A percentile compares a stretch with the other conserved stretches of the same genome.
Evolutionary conservation across 805 yeast genomes (phyloP).

Genomic region (Torulaspora quercuum): DNA sequence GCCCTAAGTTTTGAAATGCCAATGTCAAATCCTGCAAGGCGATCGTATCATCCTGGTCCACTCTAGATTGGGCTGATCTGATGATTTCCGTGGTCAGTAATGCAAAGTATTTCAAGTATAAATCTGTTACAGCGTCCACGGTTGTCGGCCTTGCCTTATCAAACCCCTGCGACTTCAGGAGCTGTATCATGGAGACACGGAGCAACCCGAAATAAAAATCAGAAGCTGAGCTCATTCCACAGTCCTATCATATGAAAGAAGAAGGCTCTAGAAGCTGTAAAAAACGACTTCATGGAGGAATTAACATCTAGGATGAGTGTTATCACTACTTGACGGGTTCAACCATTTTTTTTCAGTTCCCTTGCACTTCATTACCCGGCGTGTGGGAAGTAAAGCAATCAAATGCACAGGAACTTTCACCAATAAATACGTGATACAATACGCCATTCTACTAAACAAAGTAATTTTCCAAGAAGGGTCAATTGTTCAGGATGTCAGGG

Average conservation of each 20-base stretch:
- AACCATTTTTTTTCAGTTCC: too few relatives aligned
- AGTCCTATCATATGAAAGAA: not conserved
- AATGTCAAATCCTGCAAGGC: slow-evolving; percentile 61
- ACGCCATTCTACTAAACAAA: too few relatives aligned
- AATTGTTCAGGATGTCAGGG: slow-evolving; percentile 32
- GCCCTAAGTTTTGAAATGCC: slow-evolving; percentile 61
- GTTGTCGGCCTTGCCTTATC: slow-evolving; percentile 70
- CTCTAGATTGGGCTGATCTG: slow-evolving; percentile 47
- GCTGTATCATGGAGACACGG: slow-evolving; percentile 50
- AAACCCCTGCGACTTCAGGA: slow-evolving; percentile 76
- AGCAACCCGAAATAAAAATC: slow-evolving; percentile 48
- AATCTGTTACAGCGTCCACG: slow-evolving; percentile 72
- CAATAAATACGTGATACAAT: too few relatives aligned
- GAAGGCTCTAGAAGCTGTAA: not conserved
- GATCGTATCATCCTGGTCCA: slow-evolving; percentile 46
- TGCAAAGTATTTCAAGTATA: slow-evolving; percentile 61
- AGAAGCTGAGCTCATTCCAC: slow-evolving; percentile 26
- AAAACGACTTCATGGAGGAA: not conserved
- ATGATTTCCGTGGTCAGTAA: slow-evolving; percentile 50
- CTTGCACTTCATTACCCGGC: too few relatives aligned
- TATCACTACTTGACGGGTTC: too few relatives aligned
- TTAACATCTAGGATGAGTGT: too few relatives aligned
- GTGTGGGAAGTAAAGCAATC: too few relatives aligned
- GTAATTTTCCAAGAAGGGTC: slow-evolving; percentile 2
- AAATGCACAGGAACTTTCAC: too few relatives aligned